Evolutionary conservation across 495 filamentous ascomycete genomes (phyloP), one percentile per base, ranked within the genome.

Genomic region (Lichenothelia convexa): DNA sequence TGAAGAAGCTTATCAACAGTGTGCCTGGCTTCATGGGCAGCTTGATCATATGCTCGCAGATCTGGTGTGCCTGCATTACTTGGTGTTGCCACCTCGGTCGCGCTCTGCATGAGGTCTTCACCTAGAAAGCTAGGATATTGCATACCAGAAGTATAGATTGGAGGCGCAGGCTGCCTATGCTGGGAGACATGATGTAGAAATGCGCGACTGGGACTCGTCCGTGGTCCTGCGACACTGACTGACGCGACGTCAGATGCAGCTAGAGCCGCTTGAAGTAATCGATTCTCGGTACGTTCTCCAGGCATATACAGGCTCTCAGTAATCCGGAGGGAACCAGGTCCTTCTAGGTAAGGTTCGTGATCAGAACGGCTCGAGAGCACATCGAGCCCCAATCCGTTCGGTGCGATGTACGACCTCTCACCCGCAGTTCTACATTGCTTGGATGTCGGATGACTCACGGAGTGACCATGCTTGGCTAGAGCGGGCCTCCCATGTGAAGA

Each of bases 61-160:
- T 59, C 48, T n/a, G 58, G 57, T 7, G 57, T 59, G 31, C 46
- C 47, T 17, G 37, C 33, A 13, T 41, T 45, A 37, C 55, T 60
- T 7, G 58, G 58, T 4, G 58, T 62, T 3, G 51, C 54, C 17
- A 56, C 32, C 33, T 62, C 58, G 7, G 58, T 62, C 1, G 57
- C 58, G 37, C 58, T 61, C 35, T 52, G 54, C 21, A 46, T 30
- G 17, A 47, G 35, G 21, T 54, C 46, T 1, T 48, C 48, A 15
- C n/a, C 1, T 13, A 29, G 15, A 9, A 29, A 13, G 16, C 31
- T 18, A n/a, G 31, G n/a, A 15, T 12, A 18, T 8, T 15, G 11
- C 17, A 18, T 18, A 18, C 19, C 13, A 8, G 31, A 18, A 8
- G 19, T 18, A 8, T 33, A 9, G 11, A 33, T 8, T 11, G 31